Percentiles rank a stretch among this genome's conserved stretches.
These are phyloP conservation scores for Striga hermonthica DNA, from an alignment of 305 asterid genomes.

Conservation along the genomic window DNA sequence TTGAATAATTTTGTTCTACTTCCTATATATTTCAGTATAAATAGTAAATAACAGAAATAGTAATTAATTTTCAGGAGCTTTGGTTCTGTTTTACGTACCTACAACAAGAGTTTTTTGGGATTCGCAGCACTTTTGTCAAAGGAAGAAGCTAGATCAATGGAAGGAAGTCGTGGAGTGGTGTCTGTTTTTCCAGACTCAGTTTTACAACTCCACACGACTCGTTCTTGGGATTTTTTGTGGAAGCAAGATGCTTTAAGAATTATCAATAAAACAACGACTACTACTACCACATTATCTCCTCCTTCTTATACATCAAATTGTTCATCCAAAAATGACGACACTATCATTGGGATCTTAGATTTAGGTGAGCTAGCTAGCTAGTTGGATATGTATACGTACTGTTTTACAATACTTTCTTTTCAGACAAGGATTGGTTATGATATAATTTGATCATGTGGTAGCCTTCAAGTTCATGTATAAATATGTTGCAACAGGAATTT, in stretches of 20 bases:
- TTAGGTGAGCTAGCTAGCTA: conserved; percentile 40
- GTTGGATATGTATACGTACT: not conserved
- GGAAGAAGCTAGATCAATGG: conserved; percentile 41
- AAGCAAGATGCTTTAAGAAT: conserved; percentile 25
- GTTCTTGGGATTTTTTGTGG: conserved; percentile 54
- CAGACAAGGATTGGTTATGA: not conserved
- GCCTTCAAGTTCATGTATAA: not conserved
- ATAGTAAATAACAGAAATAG: too few relatives aligned
- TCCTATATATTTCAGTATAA: not conserved
- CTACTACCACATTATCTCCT: conserved; percentile 24
- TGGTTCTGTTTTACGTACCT: conserved; percentile 34
- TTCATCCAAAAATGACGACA: conserved; percentile 32
- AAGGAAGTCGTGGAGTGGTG: conserved; percentile 42
- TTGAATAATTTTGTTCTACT: not conserved
- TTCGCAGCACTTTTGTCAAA: conserved; percentile 45
- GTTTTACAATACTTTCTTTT: too few relatives aligned
- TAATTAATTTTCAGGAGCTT: conserved; percentile 32
- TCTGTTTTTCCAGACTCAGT: conserved; percentile 54
- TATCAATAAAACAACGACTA: conserved; percentile 30
- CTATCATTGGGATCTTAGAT: conserved; percentile 74
- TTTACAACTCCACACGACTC: conserved; percentile 48
- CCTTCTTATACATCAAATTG: conserved; percentile 30
- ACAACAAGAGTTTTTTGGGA: conserved; percentile 42
- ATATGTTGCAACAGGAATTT: conserved; percentile 52
- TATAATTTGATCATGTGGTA: not conserved